Percentiles rank a stretch among this genome's conserved stretches.
These are phyloP conservation scores for Didymella sp. DNA, from an alignment of 2,329 filamentous ascomycete species.

Conservation along the genomic window DNA sequence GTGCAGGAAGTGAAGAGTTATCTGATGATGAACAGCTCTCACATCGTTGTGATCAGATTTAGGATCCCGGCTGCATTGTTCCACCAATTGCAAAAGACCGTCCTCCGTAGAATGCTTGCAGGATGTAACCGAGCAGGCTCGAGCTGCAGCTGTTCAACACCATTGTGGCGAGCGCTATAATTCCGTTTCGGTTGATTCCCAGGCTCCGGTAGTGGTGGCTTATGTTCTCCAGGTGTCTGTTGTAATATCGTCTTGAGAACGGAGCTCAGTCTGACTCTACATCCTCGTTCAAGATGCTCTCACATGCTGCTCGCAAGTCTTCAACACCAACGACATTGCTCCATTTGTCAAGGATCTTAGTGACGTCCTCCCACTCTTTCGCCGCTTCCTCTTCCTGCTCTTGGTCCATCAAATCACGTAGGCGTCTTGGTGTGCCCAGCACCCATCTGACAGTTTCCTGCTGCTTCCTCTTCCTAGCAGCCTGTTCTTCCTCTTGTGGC, in stretches of 20 bases:
- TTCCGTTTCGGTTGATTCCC: not conserved
- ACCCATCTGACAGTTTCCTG: constrained; percentile 69
- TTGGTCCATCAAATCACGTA: constrained; percentile 65
- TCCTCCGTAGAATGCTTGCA: not conserved
- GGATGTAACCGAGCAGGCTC: not conserved
- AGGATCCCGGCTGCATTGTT: constrained; percentile 9
- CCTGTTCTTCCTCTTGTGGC: constrained; percentile 27
- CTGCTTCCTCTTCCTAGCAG: constrained; percentile 49
- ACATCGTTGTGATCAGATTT: not conserved
- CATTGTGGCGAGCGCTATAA: not conserved
- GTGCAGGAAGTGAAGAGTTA: not conserved
- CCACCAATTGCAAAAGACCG: constrained; percentile 12
- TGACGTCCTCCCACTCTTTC: constrained; percentile 56
- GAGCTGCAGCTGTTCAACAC: not conserved
- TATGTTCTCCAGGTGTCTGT: not conserved
- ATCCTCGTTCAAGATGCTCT: constrained; percentile 41
- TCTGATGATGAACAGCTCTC: not conserved
- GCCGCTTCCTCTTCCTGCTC: constrained; percentile 68
- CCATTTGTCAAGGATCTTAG: constrained; percentile 53
- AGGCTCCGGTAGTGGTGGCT: not conserved
- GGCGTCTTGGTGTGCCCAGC: constrained; percentile 65
- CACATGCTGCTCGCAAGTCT: constrained; percentile 50
- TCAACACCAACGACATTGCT: constrained; percentile 53
- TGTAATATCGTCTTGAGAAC: not conserved
- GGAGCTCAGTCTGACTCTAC: constrained; percentile 34